Percentiles rank a stretch among this genome's conserved stretches.
Evolutionary conservation across 768 basidiomycete genomes (phyloP).

Genomic region (Suillus cothurnatus): DNA sequence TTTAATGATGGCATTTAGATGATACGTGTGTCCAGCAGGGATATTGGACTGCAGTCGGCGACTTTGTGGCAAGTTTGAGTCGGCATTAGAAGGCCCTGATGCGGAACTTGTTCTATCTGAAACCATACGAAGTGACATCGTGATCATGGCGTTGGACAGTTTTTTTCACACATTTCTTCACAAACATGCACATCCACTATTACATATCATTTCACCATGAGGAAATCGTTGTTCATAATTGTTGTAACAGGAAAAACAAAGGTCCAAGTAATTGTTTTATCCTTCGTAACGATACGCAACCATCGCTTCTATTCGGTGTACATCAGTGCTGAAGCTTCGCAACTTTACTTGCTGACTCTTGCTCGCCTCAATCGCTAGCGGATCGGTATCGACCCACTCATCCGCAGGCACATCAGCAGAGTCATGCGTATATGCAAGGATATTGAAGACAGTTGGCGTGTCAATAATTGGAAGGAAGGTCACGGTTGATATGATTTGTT

Average conservation of each 20-base stretch:
- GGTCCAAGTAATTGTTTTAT: constrained; percentile 32
- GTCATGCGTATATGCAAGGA: constrained; percentile 91
- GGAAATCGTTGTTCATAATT: constrained; percentile 1
- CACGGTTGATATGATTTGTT: constrained; percentile 96
- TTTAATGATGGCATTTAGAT: constrained; percentile 33
- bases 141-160: not conserved
- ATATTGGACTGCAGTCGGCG: constrained; percentile 53
- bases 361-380: constrained; percentile 87
- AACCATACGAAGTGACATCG: not conserved
- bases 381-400: constrained; percentile 96
- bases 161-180: constrained; percentile 6
- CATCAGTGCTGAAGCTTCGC: constrained; percentile 94
- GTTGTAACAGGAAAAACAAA: constrained; percentile 5
- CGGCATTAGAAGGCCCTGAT: constrained; percentile 2
- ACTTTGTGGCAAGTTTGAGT: constrained; percentile 43
- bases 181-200: constrained; percentile 8
- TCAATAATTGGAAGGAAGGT: constrained; percentile 96
- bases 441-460: constrained; percentile 96
- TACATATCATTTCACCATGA: not conserved
- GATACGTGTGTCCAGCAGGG: constrained; percentile 58
- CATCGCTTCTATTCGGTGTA: constrained; percentile 98
- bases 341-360: constrained; percentile 95
- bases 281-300: constrained; percentile 95
- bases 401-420: constrained; percentile 90
- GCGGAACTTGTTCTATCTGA: not conserved